phyloP scores from a whole-genome alignment of 371 early-diverging fungal genomes.

The Actinomortierella wolfii region DNA sequence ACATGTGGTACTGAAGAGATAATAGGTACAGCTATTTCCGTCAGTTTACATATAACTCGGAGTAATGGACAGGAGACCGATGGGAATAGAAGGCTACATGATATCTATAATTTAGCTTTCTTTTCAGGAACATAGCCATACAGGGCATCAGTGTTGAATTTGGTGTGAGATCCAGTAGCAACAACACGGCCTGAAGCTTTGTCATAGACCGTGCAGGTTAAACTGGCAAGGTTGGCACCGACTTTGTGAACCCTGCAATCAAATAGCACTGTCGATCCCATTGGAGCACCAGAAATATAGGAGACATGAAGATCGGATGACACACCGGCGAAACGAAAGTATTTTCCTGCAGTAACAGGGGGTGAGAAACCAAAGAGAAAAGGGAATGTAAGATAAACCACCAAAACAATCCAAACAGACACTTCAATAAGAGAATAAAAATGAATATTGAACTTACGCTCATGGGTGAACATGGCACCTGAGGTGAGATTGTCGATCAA shows the following conservation, averaged over 20 bases:
- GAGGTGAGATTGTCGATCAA: conserved; percentile 45
- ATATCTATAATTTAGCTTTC: conserved; percentile 27
- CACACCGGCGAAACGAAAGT: conserved; percentile 39
- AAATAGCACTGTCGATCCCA: conserved; percentile 29
- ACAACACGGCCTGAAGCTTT: conserved; percentile 34
- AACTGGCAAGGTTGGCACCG: conserved; percentile 38
- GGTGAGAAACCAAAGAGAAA: not conserved
- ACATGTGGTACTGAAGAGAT: too few relatives aligned
- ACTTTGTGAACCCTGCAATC: conserved; percentile 39
- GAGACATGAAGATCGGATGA: conserved; percentile 47
- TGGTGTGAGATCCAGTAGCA: conserved; percentile 41
- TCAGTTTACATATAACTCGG: too few relatives aligned
- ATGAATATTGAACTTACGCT: conserved; percentile 20
- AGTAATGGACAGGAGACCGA: too few relatives aligned
- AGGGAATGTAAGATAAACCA: not conserved
- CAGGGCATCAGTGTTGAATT: conserved; percentile 45
- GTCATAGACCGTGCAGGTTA: conserved; percentile 24
- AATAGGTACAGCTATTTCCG: too few relatives aligned
- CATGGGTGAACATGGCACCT: conserved; percentile 30
- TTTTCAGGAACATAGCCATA: conserved; percentile 26
- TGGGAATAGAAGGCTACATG: not conserved
- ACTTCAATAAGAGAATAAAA: not conserved
- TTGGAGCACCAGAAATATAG: conserved; percentile 34
- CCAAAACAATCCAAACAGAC: not conserved
- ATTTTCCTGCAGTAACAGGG: conserved; percentile 20